Evolutionary conservation across 495 filamentous ascomycete species (phyloP), one percentile per base, ranked within the genome.

Genomic region (Penicillium steckii): DNA sequence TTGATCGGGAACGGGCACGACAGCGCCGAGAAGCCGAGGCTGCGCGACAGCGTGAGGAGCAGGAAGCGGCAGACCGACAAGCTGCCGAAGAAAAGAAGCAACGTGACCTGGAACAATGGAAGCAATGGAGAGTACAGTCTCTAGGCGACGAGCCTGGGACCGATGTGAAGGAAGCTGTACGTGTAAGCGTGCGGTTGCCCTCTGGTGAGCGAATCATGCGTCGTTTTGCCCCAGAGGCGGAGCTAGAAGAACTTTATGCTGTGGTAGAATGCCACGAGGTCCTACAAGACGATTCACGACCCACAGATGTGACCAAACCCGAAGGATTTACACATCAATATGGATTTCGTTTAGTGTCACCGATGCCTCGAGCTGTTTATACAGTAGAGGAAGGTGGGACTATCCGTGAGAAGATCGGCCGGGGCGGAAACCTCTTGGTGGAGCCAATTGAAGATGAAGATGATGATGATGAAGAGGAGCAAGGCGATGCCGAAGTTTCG

Each of bases 191-290:
- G 22, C 86, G 91, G 51, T 79, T 96, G 70, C 83, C 84, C 2
- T 76, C 76, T 25, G 86, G 84, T 1, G 82, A 90, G 43, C 75
- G 92, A 1, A 78, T 96, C 2, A 81, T 93, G 50, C 81, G 93
- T 25, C 79, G 75, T 43, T 97, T 98, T 59, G 58, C 72, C 1
- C 71, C 76, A 3, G 73, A 81, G 2, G 81, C 85, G 1, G 73
- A 75, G 1, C 71, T 97, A 23, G 94, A 98, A 64, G 91, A 96
- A 60, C 70, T 98, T 0, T 97, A 98, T 69, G 95, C 93, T 1
- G 96, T 95, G 69, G 91, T 97, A 2, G 95, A 97, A 62, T 97
- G 94, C 69, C 86, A 93, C 65, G 86, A 90, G 46, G 50, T 85
- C 0, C 53, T 91, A 21, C 42, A 65, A 19, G 55, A 68, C 38